Percentiles rank a stretch among this genome's conserved stretches.
phyloP scores from a whole-genome alignment of 768 basidiomycete species.

The Mrakia hoshinonis region DNA sequence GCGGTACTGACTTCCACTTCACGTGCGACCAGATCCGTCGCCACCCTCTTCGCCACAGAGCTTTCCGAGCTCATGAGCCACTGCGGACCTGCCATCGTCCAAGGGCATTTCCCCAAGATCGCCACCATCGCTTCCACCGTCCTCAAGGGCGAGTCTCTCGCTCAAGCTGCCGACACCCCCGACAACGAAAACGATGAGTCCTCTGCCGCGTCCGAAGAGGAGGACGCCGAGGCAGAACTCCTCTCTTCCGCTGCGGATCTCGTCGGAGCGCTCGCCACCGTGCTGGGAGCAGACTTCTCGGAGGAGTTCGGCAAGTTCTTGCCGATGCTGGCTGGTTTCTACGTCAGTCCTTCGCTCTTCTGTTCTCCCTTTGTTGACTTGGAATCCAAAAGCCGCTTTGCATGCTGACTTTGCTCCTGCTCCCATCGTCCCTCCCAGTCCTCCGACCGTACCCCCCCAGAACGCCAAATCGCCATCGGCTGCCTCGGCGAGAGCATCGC shows the following conservation, averaged over 20 bases:
- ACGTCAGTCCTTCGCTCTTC: conserved; percentile 50
- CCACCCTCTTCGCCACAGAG: conserved; percentile 72
- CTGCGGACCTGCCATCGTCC: conserved; percentile 77
- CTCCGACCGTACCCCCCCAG: conserved; percentile 74
- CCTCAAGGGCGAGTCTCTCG: too few relatives aligned
- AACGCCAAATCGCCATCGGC: conserved; percentile 86
- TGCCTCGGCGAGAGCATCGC: conserved; percentile 90
- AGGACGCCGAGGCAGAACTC: conserved; percentile 64
- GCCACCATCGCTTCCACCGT: too few relatives aligned
- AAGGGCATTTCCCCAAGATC: conserved; percentile 54
- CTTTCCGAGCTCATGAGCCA: conserved; percentile 86
- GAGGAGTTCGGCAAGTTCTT: conserved; percentile 76
- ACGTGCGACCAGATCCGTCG: conserved; percentile 58
- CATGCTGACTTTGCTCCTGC: background rate
- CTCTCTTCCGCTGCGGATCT: conserved; percentile 90
- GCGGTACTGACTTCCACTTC: too few relatives aligned
- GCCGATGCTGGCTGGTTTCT: conserved; percentile 81
- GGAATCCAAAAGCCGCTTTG: too few relatives aligned
- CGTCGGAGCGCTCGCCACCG: conserved; percentile 75
- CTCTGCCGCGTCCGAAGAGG: conserved; percentile 42
- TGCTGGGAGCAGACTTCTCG: conserved; percentile 76
- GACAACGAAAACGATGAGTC: too few relatives aligned
- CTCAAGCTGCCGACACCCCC: too few relatives aligned
- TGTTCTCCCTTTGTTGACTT: background rate
- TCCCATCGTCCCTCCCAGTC: conserved; percentile 40